Conservation (phyloP, 495 filamentous ascomycete species). For the Talaromyces thailandensis region DNA sequence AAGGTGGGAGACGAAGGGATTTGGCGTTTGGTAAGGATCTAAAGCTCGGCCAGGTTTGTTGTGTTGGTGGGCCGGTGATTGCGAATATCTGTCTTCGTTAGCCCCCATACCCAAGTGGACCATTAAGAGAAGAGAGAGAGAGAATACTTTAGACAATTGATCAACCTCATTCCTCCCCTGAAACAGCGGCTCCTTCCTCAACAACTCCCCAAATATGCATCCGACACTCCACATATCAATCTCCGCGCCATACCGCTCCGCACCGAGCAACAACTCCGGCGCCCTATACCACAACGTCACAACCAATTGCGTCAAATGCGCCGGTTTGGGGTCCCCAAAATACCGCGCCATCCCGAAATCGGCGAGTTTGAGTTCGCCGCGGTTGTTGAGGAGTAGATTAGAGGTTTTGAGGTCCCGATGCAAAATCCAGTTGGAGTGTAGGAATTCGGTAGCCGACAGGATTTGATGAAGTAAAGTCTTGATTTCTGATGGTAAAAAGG, state of each 20-base stretch:
- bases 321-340: slow-evolving; percentile 64
- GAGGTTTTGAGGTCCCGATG: slow-evolving; percentile 96
- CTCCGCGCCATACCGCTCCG: slow-evolving; percentile 62
- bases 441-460: slow-evolving; percentile 68
- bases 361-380: slow-evolving; percentile 88
- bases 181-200: slow-evolving; percentile 73
- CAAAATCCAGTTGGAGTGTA: slow-evolving; percentile 87
- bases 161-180: slow-evolving; percentile 95
- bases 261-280: slow-evolving; percentile 82
- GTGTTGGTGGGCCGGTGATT: slow-evolving; percentile 81
- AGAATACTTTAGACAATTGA: slow-evolving; percentile 50
- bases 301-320: slow-evolving; percentile 84
- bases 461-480: slow-evolving; percentile 87
- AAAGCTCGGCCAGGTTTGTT: slow-evolving; percentile 80
- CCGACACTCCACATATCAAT: slow-evolving; percentile 95
- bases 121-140: slow-evolving; percentile 2
- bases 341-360: slow-evolving; percentile 98
- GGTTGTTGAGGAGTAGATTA: slow-evolving; percentile 92
- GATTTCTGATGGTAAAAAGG: slow-evolving; percentile 85
- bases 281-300: slow-evolving; percentile 97
- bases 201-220: slow-evolving; percentile 91
- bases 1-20: slow-evolving; percentile 65
- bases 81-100: slow-evolving; percentile 58
- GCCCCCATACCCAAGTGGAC: slow-evolving; percentile 13
- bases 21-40: slow-evolving; percentile 82